A percentile compares a stretch with the other conserved stretches of the same genome.
phyloP scores from a whole-genome alignment of 2,329 filamentous ascomycete genomes.

The Paraconiothyrium sp. region DNA sequence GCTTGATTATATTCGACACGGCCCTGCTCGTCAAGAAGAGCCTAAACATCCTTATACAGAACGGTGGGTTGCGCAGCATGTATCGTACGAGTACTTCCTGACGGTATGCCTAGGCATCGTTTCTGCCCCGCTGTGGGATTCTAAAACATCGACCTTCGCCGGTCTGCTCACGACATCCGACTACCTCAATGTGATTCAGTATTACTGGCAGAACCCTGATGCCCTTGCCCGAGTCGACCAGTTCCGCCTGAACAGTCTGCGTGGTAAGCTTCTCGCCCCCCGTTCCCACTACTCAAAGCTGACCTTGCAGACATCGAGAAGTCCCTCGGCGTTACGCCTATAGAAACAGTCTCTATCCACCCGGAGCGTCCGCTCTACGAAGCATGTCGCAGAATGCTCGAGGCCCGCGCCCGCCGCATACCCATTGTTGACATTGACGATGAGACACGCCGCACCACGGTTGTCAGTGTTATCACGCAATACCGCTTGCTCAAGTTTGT shows the following conservation, averaged over 20 bases:
- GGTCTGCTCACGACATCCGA: constrained; percentile 95
- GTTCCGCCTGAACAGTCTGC: constrained; percentile 88
- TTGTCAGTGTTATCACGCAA: constrained; percentile 96
- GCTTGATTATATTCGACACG: constrained; percentile 94
- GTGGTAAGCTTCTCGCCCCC: constrained; percentile 67
- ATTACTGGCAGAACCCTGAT: constrained; percentile 97
- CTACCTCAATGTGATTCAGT: constrained; percentile 98
- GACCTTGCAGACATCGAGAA: constrained; percentile 83
- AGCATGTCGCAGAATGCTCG: constrained; percentile 92
- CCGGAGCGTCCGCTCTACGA: constrained; percentile 92
- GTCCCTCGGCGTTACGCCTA: constrained; percentile 86
- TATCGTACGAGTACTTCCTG: constrained; percentile 10
- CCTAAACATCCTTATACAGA: constrained; percentile 92
- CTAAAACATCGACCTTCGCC: constrained; percentile 88
- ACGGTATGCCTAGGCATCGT: constrained; percentile 77
- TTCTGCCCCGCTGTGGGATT: constrained; percentile 97
- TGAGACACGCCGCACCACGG: constrained; percentile 89
- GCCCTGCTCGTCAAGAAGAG: constrained; percentile 96
- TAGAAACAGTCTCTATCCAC: constrained; percentile 96
- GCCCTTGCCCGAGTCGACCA: constrained; percentile 90
- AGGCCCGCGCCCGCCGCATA: constrained; percentile 90
- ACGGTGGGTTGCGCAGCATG: constrained; percentile 69
- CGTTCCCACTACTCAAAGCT: constrained; percentile 15
- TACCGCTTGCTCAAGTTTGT: constrained; percentile 99
- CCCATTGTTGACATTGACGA: constrained; percentile 93